Evolutionary conservation across 2,329 filamentous ascomycete genomes (phyloP).

Genomic region (Hypoxylon sp.): DNA sequence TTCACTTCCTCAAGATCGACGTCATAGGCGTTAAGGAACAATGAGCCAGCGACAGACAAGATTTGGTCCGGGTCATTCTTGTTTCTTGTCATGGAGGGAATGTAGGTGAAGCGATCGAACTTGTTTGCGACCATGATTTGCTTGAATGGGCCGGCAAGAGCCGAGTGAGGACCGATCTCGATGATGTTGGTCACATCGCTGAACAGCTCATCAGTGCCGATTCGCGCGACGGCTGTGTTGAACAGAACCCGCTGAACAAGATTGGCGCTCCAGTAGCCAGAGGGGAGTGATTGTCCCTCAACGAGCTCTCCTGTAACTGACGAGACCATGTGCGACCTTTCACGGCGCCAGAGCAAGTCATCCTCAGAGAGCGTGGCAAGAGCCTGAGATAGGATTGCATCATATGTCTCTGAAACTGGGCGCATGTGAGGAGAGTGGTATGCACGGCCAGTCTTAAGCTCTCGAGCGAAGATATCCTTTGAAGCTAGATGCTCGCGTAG

Average conservation of each 20-base stretch:
- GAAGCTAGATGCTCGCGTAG: constrained; percentile 59
- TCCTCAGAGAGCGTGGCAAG: constrained; percentile 9
- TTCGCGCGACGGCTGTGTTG: constrained; percentile 57
- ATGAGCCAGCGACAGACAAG: constrained; percentile 46
- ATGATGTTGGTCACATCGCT: constrained; percentile 46
- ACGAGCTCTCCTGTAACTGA: constrained; percentile 28
- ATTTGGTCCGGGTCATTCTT: constrained; percentile 45
- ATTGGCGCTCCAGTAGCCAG: constrained; percentile 50
- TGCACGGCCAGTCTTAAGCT: constrained; percentile 59
- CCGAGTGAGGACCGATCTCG: constrained; percentile 55
- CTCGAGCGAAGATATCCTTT: constrained; percentile 63
- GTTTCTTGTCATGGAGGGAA: constrained; percentile 43
- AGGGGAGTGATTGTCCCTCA: constrained; percentile 28
- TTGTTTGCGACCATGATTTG: constrained; percentile 52
- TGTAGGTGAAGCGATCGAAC: constrained; percentile 31
- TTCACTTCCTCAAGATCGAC: constrained; percentile 49
- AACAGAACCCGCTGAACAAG: constrained; percentile 48
- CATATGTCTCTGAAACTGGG: constrained; percentile 57
- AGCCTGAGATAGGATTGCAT: constrained; percentile 12
- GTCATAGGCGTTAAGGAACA: constrained; percentile 46
- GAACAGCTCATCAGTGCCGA: constrained; percentile 53
- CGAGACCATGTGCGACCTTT: constrained; percentile 23
- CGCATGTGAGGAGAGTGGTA: constrained; percentile 59
- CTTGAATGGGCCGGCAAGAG: constrained; percentile 54
- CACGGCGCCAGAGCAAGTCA: not conserved